These are phyloP conservation scores for Fusarium papillatum DNA, from an alignment of 2,329 filamentous ascomycete species.

Conservation along the genomic window DNA sequence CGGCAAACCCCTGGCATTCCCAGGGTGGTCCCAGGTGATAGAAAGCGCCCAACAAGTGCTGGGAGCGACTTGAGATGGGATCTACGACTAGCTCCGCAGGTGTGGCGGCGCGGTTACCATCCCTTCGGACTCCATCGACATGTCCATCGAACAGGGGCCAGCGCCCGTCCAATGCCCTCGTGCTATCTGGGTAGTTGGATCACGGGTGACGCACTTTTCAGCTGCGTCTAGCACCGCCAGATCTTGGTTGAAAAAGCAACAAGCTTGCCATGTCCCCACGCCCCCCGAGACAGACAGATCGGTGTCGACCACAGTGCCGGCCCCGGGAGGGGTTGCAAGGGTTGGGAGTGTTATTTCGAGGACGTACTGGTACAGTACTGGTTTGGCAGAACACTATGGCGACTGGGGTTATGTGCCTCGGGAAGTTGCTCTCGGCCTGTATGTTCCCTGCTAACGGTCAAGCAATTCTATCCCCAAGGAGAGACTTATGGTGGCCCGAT, in stretches of 20 bases:
- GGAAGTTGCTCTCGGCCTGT: not conserved
- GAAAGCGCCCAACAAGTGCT: slow-evolving; percentile 13
- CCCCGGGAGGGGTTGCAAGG: not conserved
- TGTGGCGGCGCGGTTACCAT: slow-evolving; percentile 38
- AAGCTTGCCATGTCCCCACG: slow-evolving; percentile 19
- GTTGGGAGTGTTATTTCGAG: not conserved
- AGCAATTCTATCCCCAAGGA: not conserved
- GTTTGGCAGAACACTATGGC: not conserved
- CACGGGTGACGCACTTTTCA: slow-evolving; percentile 31
- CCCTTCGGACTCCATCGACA: slow-evolving; percentile 33
- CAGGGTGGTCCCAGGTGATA: slow-evolving; percentile 11
- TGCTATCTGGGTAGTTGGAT: not conserved
- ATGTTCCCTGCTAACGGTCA: not conserved
- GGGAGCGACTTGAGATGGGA: slow-evolving; percentile 31
- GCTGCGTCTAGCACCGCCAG: slow-evolving; percentile 24
- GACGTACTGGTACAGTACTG: not conserved
- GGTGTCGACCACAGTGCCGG: slow-evolving; percentile 4
- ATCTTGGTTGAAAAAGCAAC: slow-evolving; percentile 28
- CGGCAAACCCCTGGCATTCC: slow-evolving; percentile 3
- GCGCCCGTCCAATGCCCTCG: not conserved
- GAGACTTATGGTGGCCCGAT: not conserved
- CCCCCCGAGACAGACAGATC: slow-evolving; percentile 16
- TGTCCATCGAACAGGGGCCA: slow-evolving; percentile 16
- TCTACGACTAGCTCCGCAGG: slow-evolving; percentile 33
- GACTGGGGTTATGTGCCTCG: not conserved